Base-by-base conservation (phyloP, 306 rosid species). In the Coriaria nepalensis region DNA sequence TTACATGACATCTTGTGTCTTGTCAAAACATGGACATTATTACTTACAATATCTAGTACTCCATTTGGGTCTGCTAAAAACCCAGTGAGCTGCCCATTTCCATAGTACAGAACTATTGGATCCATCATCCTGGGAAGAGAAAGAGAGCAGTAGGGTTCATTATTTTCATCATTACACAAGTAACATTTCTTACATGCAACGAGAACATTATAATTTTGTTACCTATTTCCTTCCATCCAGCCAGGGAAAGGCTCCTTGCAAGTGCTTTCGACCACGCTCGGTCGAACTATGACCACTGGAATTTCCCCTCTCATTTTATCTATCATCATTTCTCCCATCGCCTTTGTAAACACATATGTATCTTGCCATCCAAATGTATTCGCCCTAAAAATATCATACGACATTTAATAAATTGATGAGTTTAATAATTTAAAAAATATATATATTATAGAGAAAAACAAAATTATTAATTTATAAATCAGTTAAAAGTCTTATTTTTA, bases 211-310 rank as follows among this genome's bases (percentile, higher is more conserved):
- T 8, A n/a, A 7, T 7, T 7, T 44, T n/a, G 44, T 10, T 55
- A 76, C 98, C 98, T 77, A 50, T 81, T 90, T 67, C 95, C 98
- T 77, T 90, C 94, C 94, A 90, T 90, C 98, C 95, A 85, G 5
- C 98, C 95, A 15, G 94, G 87, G 62, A 90, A 90, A 55, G 98
- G 95, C 44, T 90, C 83, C 61, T 59, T 81, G 62, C 59, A 71
- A 73, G 95, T 90, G 72, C 98, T 90, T 29, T 90, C 98, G 37
- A 90, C 85, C n/a, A 90, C 94, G 45, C 98, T 90, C 2, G 98
- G 98, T 45, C 95, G 37, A 44, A 90, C 77, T 43, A 90, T 76
- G 47, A 86, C 87, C 40, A 85, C 83, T 0, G 98, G 98, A 53
- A 77, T 10, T 32, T 81, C 95, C 35, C 73, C 95, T 62, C 94